These are phyloP conservation scores for Nakaseomyces bracarensis DNA, from an alignment of 1,139 yeast genomes.

Conservation along the genomic window DNA sequence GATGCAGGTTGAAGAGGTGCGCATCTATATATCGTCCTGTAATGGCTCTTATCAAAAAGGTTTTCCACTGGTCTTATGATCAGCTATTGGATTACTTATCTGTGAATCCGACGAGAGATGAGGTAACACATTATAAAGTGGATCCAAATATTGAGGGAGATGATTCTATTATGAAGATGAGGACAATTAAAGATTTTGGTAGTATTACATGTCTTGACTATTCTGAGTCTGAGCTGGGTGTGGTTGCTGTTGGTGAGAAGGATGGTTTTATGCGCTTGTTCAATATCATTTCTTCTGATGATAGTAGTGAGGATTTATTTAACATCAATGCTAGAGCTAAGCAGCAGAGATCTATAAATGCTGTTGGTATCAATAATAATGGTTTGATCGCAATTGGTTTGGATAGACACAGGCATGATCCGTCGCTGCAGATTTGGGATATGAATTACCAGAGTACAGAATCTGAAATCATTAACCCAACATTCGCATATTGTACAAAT, in stretches of 20 bases:
- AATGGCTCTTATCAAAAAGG: conserved; percentile 31
- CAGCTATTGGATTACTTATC: conserved; percentile 29
- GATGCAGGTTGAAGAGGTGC: too few species aligned
- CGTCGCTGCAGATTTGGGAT: conserved; percentile 75
- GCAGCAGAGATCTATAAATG: conserved; percentile 67
- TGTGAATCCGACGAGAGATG: conserved; percentile 34
- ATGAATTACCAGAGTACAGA: conserved; percentile 44
- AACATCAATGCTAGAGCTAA: conserved; percentile 44
- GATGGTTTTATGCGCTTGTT: conserved; percentile 61
- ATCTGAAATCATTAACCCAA: conserved; percentile 43
- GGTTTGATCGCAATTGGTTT: conserved; percentile 71
- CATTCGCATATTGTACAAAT: conserved; percentile 56
- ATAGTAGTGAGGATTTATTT: conserved; percentile 10
- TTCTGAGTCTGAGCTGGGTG: conserved; percentile 47
- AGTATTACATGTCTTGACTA: conserved; percentile 66
- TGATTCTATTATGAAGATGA: conserved; percentile 40
- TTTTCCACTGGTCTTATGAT: conserved; percentile 28
- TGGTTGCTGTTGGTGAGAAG: conserved; percentile 65
- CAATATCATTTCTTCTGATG: conserved; percentile 36
- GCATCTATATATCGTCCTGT: too few species aligned
- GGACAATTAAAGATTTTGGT: conserved; percentile 57
- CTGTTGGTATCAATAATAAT: conserved; percentile 57
- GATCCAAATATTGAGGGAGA: conserved; percentile 33
- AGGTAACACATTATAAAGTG: conserved; percentile 32
- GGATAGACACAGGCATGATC: conserved; percentile 73